Evolutionary conservation across 1,139 yeast genomes (phyloP).

Genomic region (Diutina siamensis): DNA sequence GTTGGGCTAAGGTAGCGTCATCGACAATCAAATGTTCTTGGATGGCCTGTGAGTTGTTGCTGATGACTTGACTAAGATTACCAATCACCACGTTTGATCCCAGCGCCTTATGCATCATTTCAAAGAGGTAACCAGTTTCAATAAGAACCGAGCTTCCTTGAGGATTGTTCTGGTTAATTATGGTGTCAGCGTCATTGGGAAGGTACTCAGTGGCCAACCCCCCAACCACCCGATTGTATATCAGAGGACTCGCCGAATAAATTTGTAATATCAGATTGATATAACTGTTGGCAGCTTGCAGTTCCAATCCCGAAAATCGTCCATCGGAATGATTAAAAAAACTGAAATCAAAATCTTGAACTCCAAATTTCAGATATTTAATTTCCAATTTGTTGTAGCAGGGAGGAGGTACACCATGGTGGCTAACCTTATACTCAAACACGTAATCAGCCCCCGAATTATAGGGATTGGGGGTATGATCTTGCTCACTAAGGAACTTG

Average conservation of each 20-base stretch:
- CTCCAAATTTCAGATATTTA: constrained; percentile 82
- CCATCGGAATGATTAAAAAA: constrained; percentile 59
- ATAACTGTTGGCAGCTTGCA: constrained; percentile 73
- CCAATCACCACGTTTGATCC: constrained; percentile 64
- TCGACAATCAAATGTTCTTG: constrained; percentile 41
- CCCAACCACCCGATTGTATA: constrained; percentile 53
- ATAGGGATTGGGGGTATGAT: constrained; percentile 11
- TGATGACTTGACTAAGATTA: constrained; percentile 47
- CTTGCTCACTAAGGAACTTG: constrained; percentile 63
- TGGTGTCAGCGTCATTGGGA: constrained; percentile 25
- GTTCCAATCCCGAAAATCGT: constrained; percentile 59
- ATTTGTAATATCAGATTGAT: constrained; percentile 72
- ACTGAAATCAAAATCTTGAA: constrained; percentile 85
- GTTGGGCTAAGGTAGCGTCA: constrained; percentile 19
- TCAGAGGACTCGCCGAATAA: constrained; percentile 64
- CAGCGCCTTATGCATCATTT: constrained; percentile 77
- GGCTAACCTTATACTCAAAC: constrained; percentile 17
- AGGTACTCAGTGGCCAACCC: constrained; percentile 50
- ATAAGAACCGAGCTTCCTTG: constrained; percentile 49
- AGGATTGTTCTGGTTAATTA: constrained; percentile 18
- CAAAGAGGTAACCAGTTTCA: constrained; percentile 81
- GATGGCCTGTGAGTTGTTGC: constrained; percentile 33
- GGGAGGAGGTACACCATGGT: constrained; percentile 35
- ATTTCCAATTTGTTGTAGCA: constrained; percentile 69
- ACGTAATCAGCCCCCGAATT: constrained; percentile 8